These are phyloP conservation scores for Favolaschia claudopus DNA, from an alignment of 768 basidiomycete genomes.

Conservation along the genomic window DNA sequence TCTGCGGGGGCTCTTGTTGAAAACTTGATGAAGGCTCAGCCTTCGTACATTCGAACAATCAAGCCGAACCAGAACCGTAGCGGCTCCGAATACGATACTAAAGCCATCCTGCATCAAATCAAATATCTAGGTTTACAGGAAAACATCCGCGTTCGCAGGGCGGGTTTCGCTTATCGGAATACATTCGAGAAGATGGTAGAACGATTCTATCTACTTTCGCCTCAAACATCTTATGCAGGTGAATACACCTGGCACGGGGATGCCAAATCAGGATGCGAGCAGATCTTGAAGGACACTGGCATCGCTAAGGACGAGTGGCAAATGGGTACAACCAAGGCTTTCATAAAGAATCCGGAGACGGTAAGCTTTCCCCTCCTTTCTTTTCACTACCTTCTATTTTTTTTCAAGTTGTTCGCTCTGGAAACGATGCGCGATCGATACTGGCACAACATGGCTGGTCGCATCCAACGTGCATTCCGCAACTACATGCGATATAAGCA, in stretches of 20 bases:
- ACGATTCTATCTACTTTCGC: conserved; percentile 94
- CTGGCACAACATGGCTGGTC: conserved; percentile 99
- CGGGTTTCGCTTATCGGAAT: conserved; percentile 97
- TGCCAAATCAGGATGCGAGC: conserved; percentile 88
- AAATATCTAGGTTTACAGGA: conserved; percentile 99
- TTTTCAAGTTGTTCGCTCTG: conserved; percentile 85
- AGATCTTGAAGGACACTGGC: conserved; percentile 93
- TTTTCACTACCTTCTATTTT: conserved; percentile 5
- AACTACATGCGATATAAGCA: conserved; percentile 96
- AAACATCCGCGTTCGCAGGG: conserved; percentile 96
- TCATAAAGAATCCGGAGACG: conserved; percentile 99
- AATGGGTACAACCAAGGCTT: conserved; percentile 98
- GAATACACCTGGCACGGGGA: conserved; percentile 98
- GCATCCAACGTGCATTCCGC: conserved; percentile 96
- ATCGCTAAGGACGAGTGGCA: conserved; percentile 99
- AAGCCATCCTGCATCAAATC: conserved; percentile 97
- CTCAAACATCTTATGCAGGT: conserved; percentile 95
- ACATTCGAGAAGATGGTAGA: conserved; percentile 99
- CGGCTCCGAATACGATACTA: conserved; percentile 88
- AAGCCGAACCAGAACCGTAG: conserved; percentile 99
- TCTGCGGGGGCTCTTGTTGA: conserved; percentile 98
- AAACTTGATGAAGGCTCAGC: conserved; percentile 96
- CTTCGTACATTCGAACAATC: conserved; percentile 98
- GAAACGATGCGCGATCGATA: conserved; percentile 99
- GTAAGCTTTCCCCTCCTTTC: conserved; percentile 50